These are phyloP conservation scores for Rutstroemia sp. DNA, from an alignment of 2,329 filamentous ascomycete species.

Conservation along the genomic window DNA sequence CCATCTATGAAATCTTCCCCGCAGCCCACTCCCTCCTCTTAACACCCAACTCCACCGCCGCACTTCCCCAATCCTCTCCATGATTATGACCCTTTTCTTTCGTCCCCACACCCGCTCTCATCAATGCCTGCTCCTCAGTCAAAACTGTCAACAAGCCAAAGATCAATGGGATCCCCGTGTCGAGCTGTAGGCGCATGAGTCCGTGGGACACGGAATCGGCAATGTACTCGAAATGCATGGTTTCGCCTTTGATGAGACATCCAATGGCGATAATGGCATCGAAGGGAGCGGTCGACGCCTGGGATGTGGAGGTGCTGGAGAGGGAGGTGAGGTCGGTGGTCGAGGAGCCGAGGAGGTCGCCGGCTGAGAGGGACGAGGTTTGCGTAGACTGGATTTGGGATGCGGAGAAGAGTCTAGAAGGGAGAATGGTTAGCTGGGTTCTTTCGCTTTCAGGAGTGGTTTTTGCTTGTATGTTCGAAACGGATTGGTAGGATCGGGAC, in stretches of 20 bases:
- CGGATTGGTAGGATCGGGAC: slow-evolving; percentile 30
- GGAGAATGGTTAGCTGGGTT: background rate
- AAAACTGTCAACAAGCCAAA: slow-evolving; percentile 90
- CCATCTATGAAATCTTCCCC: slow-evolving; percentile 24
- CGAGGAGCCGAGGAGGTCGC: slow-evolving; percentile 65
- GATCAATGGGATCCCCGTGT: slow-evolving; percentile 80
- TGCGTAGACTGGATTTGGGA: slow-evolving; percentile 74
- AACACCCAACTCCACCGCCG: slow-evolving; percentile 86
- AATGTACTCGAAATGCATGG: slow-evolving; percentile 99
- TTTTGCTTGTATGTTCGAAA: background rate
- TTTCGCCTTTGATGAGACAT: slow-evolving; percentile 96
- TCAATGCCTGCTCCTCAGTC: slow-evolving; percentile 78
- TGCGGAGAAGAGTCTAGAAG: slow-evolving; percentile 66
- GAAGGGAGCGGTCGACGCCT: slow-evolving; percentile 55
- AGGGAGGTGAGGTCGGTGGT: slow-evolving; percentile 58
- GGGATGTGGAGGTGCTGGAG: slow-evolving; percentile 31
- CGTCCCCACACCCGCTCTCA: slow-evolving; percentile 63
- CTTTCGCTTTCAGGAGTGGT: background rate
- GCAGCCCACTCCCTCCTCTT: slow-evolving; percentile 78
- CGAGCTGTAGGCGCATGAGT: slow-evolving; percentile 89
- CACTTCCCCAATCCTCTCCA: slow-evolving; percentile 91
- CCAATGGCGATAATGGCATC: slow-evolving; percentile 94
- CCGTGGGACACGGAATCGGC: slow-evolving; percentile 84
- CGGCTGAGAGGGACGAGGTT: slow-evolving; percentile 54
- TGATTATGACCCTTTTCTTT: slow-evolving; percentile 80